Conservation (phyloP, 139 green algal genomes). For the Tetraselmis chui region DNA sequence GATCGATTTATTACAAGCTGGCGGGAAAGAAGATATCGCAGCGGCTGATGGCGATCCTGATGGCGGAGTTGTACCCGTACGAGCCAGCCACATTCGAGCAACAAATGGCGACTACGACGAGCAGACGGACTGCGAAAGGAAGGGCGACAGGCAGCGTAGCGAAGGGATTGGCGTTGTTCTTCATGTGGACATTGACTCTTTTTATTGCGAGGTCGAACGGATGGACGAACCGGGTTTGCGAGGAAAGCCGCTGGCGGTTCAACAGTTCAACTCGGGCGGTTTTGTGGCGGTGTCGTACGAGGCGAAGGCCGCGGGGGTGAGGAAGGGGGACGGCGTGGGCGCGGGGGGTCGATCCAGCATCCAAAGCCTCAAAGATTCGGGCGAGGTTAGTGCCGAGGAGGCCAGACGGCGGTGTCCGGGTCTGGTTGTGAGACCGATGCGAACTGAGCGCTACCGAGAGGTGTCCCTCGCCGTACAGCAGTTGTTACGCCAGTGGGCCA, state of each 20-base stretch:
- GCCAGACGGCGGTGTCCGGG: conserved; percentile 41
- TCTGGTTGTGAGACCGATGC: conserved; percentile 49
- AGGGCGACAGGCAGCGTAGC: too few relatives aligned
- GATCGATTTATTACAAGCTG: too few relatives aligned
- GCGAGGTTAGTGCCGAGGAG: conserved; percentile 36
- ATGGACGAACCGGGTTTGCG: conserved; percentile 43
- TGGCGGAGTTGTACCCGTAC: too few relatives aligned
- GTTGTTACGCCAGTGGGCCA: conserved; percentile 28
- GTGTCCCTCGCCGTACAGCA: conserved; percentile 34
- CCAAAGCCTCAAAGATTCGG: conserved; percentile 20
- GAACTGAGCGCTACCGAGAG: conserved; percentile 42
- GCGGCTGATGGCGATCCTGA: not conserved
- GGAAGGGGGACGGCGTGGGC: conserved; percentile 52
- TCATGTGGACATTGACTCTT: conserved; percentile 43
- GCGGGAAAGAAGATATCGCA: too few relatives aligned
- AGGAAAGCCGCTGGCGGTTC: conserved; percentile 44
- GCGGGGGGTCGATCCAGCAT: conserved; percentile 33
- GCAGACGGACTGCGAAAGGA: too few relatives aligned
- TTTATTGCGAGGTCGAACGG: conserved; percentile 54
- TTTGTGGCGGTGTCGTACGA: conserved; percentile 63
- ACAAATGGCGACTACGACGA: too few relatives aligned
- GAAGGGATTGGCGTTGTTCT: conserved; percentile 19
- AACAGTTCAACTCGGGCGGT: conserved; percentile 56
- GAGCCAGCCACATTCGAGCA: too few relatives aligned
- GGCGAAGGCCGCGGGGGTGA: conserved; percentile 46